Evolutionary conservation across 192 early-diverging fungal genomes (phyloP).

Genomic region (Coemansia sp.): DNA sequence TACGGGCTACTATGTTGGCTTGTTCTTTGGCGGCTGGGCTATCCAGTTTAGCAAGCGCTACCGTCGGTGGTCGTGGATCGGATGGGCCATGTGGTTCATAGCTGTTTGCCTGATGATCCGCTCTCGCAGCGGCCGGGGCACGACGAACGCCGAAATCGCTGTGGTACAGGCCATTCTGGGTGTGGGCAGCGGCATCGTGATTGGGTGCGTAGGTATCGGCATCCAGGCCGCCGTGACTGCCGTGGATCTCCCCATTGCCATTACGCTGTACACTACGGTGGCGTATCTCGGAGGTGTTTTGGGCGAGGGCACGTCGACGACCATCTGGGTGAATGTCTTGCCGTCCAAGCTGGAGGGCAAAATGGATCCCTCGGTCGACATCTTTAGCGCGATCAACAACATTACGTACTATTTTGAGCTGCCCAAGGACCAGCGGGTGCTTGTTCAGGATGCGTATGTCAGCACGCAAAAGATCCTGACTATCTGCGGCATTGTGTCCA

Average conservation of each 20-base stretch:
- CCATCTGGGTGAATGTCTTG: slow-evolving; percentile 46
- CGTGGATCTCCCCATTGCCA: slow-evolving; percentile 40
- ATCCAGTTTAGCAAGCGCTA: slow-evolving; percentile 43
- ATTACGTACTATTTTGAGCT: slow-evolving; percentile 44
- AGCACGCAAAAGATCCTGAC: slow-evolving; percentile 38
- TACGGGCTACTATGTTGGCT: slow-evolving; percentile 33
- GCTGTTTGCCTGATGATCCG: slow-evolving; percentile 46
- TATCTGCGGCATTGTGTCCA: slow-evolving; percentile 43
- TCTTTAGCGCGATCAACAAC: slow-evolving; percentile 39
- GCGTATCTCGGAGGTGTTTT: slow-evolving; percentile 44
- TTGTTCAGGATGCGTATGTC: slow-evolving; percentile 41
- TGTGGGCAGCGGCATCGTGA: slow-evolving; percentile 36
- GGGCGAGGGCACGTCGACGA: slow-evolving; percentile 41
- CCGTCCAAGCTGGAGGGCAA: slow-evolving; percentile 22
- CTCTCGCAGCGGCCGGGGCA: slow-evolving; percentile 19
- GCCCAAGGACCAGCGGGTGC: slow-evolving; percentile 39
- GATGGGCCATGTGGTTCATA: slow-evolving; percentile 39
- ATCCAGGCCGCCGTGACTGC: slow-evolving; percentile 32
- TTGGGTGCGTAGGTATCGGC: slow-evolving; percentile 44
- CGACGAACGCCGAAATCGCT: slow-evolving; percentile 41
- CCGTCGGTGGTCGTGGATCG: slow-evolving; percentile 40
- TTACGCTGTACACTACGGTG: slow-evolving; percentile 45
- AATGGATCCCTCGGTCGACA: slow-evolving; percentile 23
- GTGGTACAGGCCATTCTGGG: slow-evolving; percentile 35
- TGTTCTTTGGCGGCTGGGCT: slow-evolving; percentile 46